A percentile compares a stretch with the other conserved stretches of the same genome.
Conservation (phyloP, 1,284 basidiomycete species). For the Cutaneotrichosporon sp. region DNA sequence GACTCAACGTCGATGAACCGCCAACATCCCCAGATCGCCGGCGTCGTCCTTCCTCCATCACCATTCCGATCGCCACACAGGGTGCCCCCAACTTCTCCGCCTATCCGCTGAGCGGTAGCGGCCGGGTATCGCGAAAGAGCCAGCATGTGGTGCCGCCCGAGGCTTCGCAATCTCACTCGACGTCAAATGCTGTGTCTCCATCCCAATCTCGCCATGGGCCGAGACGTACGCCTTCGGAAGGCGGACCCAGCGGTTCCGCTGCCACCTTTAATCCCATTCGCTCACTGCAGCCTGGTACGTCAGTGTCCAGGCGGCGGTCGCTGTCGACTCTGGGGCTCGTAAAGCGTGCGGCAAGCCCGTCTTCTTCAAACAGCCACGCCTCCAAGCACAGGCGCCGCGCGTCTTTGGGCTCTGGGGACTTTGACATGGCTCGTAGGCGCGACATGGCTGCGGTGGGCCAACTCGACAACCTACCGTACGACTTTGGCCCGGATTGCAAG, state of each 20-base stretch:
- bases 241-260: not conserved
- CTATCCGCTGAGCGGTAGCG: conserved; percentile 24
- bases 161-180: conserved; percentile 3
- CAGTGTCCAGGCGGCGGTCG: conserved; percentile 18
- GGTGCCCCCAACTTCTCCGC: conserved; percentile 17
- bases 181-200: conserved; percentile 7
- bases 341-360: conserved; percentile 10
- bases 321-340: conserved; percentile 14
- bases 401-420: conserved; percentile 20
- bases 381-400: conserved; percentile 12
- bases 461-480: conserved; percentile 17
- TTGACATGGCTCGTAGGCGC: conserved; percentile 17
- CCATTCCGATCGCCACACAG: conserved; percentile 11
- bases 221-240: not conserved
- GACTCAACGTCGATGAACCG: not conserved
- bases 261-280: conserved; percentile 8
- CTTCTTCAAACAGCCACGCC: conserved; percentile 6
- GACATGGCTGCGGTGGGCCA: conserved; percentile 13
- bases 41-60: conserved; percentile 12
- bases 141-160: conserved; percentile 9
- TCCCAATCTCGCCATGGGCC: conserved; percentile 11
- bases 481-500: conserved; percentile 13
- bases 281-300: not conserved
- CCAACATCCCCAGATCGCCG: conserved; percentile 3
- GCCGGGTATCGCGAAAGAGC: conserved; percentile 1